A percentile compares a stretch with the other conserved stretches of the same genome.
Conservation (phyloP, 163 green algal species). For the Scenedesmus sp. region DNA sequence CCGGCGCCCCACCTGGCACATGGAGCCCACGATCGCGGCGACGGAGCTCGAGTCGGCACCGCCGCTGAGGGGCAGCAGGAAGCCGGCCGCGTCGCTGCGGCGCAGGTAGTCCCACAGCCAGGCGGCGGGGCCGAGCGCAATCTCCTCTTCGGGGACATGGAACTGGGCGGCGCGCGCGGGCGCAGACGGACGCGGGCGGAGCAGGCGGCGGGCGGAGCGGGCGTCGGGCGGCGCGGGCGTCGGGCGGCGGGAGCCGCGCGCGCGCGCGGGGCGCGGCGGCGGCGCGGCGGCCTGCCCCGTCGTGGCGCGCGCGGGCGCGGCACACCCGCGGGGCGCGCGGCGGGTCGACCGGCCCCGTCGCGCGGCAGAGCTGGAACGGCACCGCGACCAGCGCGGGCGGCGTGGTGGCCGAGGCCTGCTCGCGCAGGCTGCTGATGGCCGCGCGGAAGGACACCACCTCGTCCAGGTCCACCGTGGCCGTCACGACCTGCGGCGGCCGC, state of each 20-base stretch:
- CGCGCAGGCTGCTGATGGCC: conserved; percentile 74
- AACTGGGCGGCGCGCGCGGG: too few relatives aligned
- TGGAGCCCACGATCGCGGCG: conserved; percentile 92
- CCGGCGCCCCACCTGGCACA: conserved; percentile 76
- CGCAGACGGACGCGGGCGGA: too few relatives aligned
- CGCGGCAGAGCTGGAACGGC: conserved; percentile 47
- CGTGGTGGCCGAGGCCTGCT: conserved; percentile 69
- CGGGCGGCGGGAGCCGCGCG: too few relatives aligned
- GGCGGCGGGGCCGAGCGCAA: conserved; percentile 88
- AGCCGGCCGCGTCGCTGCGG: conserved; percentile 86
- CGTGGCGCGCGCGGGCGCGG: background rate
- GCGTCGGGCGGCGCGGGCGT: too few relatives aligned
- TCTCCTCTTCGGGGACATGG: conserved; percentile 81
- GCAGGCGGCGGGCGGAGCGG: too few relatives aligned
- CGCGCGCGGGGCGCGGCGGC: too few relatives aligned
- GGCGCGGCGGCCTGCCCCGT: too few relatives aligned
- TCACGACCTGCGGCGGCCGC: conserved; percentile 80
- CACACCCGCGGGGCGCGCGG: conserved; percentile 7
- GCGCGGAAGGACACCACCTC: conserved; percentile 79
- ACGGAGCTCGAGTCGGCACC: conserved; percentile 90
- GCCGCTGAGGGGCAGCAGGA: conserved; percentile 95
- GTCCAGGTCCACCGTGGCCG: conserved; percentile 93
- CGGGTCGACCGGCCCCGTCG: background rate
- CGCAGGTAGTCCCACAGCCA: conserved; percentile 99
- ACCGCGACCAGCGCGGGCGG: conserved; percentile 38